These are phyloP conservation scores for Pleurostoma richardsiae DNA, from an alignment of 2,329 filamentous ascomycete genomes.

Conservation along the genomic window DNA sequence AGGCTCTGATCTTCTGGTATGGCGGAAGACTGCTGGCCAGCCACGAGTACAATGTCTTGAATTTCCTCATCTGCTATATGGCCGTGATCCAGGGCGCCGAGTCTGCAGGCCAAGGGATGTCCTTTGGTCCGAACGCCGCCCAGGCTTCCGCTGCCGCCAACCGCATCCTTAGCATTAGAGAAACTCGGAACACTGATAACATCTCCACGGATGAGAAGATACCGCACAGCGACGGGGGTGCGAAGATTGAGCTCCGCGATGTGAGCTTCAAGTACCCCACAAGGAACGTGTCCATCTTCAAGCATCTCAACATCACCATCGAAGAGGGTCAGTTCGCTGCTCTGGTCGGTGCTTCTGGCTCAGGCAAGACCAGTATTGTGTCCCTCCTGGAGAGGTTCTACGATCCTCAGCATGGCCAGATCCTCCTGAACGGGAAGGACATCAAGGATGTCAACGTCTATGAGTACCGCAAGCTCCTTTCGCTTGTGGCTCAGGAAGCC, in stretches of 20 bases:
- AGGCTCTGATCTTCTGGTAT: conserved; percentile 64
- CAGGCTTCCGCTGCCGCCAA: conserved; percentile 56
- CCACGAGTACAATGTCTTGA: conserved; percentile 38
- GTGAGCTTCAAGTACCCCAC: conserved; percentile 58
- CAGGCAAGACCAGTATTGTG: conserved; percentile 70
- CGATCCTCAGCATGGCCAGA: conserved; percentile 56
- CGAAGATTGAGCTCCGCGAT: conserved; percentile 51
- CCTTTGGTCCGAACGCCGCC: conserved; percentile 60
- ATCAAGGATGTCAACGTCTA: conserved; percentile 54
- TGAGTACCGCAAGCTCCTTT: conserved; percentile 59
- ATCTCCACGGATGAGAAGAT: conserved; percentile 23
- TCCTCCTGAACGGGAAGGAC: conserved; percentile 59
- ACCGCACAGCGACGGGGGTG: conserved; percentile 39
- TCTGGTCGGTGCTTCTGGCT: conserved; percentile 65
- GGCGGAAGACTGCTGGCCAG: conserved; percentile 53
- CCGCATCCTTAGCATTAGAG: conserved; percentile 49
- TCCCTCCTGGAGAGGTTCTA: conserved; percentile 66
- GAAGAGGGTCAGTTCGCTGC: conserved; percentile 66
- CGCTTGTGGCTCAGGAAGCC: conserved; percentile 71
- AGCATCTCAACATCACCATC: conserved; percentile 57
- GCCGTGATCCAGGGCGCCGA: conserved; percentile 65
- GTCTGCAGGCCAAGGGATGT: conserved; percentile 61
- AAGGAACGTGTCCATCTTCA: conserved; percentile 51
- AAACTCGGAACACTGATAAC: conserved; percentile 30
- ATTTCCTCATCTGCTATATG: conserved; percentile 57